Conservation (phyloP, 2,329 filamentous ascomycete genomes). For the Conoideocrella luteorostrata region DNA sequence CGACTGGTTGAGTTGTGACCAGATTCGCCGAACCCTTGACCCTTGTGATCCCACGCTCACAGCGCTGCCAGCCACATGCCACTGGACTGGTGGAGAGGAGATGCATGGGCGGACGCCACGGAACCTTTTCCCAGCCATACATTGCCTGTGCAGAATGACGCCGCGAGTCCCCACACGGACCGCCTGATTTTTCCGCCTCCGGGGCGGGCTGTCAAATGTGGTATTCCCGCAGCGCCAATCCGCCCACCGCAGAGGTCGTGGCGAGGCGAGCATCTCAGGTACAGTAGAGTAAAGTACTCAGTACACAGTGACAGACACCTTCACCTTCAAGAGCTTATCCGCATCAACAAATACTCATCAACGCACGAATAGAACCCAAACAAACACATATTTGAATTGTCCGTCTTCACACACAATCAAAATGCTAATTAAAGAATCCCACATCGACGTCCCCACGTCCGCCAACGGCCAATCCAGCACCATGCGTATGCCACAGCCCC, state of each 20-base stretch:
- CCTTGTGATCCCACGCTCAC: background rate
- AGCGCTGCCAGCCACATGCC: background rate
- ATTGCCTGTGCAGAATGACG: no score
- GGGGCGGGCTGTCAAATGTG: no score
- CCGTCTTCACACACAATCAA: no score
- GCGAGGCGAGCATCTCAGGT: background rate
- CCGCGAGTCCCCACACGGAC: background rate
- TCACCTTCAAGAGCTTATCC: background rate
- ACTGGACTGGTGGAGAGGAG: no score
- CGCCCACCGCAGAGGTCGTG: no score
- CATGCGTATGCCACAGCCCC: conserved; percentile 38
- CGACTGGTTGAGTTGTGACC: background rate
- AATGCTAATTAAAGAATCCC: conserved; percentile 50
- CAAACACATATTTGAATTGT: no score
- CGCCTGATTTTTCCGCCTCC: conserved; percentile 8
- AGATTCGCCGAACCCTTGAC: background rate
- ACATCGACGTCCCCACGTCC: conserved; percentile 42
- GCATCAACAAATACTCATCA: no score
- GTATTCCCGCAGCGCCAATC: no score
- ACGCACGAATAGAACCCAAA: no score
- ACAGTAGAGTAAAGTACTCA: no score
- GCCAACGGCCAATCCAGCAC: conserved; percentile 47
- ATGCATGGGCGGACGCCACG: no score
- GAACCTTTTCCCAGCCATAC: no score
- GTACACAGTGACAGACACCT: background rate